Base-by-base conservation (phyloP, 73 alveolate genomes). In the Paramecium tetraurelia region DNA sequence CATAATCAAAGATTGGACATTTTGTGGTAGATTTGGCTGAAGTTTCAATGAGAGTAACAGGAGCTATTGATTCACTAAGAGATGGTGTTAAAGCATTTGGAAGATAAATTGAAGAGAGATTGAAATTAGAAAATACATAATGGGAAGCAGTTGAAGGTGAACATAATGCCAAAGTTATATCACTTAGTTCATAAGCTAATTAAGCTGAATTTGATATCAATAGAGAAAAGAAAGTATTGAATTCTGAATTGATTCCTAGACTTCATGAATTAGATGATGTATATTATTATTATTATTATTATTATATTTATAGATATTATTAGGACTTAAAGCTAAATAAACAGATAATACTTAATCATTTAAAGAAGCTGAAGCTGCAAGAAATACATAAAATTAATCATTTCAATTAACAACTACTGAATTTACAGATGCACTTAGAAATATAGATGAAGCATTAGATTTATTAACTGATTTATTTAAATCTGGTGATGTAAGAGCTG, bases 141-240 rank as follows among this genome's bases (percentile, higher is more conserved):
- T 53, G 90, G 90, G 90, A 80, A 46, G 90, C 8, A 4, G 76
- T 44, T 22, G 70, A 40, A 24, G 48, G 75, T 11, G 90, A 80
- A 80, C 90, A 80, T 44, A 80, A 80, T 43, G 35, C 90, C 10
- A 80, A 80, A 43, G 72, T 80, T 9, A 80, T 80, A 3, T 40
- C 90, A 2, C 20, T 80, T 4, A 29, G 48, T 43, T 43, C 75
- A 21, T 46, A 80, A 22, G 72, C 20, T 7, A 80, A 80, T 80
- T 80, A 80, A 80, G 90, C 90, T 80, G 90, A 80, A 80, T 80
- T 80, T 59, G 90, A 80, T 44, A 80, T 80, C 38, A 80, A 80
- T 33, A 80, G 90, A 80, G 90, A 80, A 43, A 80, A 80, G 72
- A 80, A 80, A 43, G 90, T 80, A 5, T 33, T 80, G 18, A 80